Percentiles rank a stretch among this genome's conserved stretches.
phyloP scores from a whole-genome alignment of 2,329 filamentous ascomycete species.

The Paecilomyces dactylethromorphus region DNA sequence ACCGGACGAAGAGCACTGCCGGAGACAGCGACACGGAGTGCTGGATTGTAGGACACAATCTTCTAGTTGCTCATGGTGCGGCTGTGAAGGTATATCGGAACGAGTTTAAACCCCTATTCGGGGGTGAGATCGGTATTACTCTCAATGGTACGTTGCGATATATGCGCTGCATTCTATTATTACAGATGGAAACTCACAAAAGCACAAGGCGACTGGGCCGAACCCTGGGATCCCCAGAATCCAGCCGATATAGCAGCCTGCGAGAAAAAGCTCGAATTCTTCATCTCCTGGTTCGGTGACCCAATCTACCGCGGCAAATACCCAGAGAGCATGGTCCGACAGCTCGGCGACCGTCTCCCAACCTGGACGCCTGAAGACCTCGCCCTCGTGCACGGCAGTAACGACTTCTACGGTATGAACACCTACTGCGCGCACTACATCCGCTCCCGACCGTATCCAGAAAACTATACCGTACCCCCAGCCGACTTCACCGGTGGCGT shows the following conservation, averaged over 20 bases:
- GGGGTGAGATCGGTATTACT: conserved; percentile 79
- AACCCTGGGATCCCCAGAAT: conserved; percentile 75
- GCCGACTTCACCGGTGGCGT: conserved; percentile 72
- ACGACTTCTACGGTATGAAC: conserved; percentile 94
- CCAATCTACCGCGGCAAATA: conserved; percentile 81
- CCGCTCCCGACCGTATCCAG: conserved; percentile 50
- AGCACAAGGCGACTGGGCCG: conserved; percentile 62
- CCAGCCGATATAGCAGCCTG: conserved; percentile 68
- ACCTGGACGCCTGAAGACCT: conserved; percentile 66
- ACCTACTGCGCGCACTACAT: conserved; percentile 88
- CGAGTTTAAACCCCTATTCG: conserved; percentile 66
- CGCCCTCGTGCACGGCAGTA: conserved; percentile 72
- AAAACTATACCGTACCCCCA: conserved; percentile 48
- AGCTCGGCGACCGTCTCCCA: conserved; percentile 72
- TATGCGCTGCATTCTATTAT: not conserved
- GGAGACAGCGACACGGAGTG: conserved; percentile 72
- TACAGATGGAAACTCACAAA: not conserved
- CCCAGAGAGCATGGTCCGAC: conserved; percentile 73
- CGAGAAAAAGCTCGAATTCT: conserved; percentile 77
- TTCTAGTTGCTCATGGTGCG: conserved; percentile 71
- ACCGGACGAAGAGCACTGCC: conserved; percentile 61
- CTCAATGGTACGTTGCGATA: conserved; percentile 58
- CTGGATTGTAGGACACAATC: conserved; percentile 75
- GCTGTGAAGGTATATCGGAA: conserved; percentile 78
- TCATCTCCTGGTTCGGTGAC: conserved; percentile 83